Conservation (phyloP, 306 rosid species). For the Sicyos baderoa region DNA sequence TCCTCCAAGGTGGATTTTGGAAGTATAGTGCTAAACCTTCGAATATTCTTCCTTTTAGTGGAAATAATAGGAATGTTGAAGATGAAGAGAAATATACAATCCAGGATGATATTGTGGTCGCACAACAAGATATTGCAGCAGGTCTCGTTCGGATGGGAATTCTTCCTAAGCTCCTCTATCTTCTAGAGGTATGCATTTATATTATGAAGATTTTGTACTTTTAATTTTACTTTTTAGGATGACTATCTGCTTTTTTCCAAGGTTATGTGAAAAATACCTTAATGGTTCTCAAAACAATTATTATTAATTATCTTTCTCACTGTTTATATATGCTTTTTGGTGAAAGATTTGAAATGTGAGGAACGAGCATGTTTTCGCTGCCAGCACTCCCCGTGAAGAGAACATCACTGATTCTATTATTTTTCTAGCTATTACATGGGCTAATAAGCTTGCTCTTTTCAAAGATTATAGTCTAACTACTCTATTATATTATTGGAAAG, state of each 20-base stretch:
- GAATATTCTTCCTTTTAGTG: slow-evolving; percentile 46
- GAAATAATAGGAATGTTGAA: slow-evolving; percentile 47
- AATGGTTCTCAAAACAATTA: neutral
- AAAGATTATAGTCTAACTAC: no score
- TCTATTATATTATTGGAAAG: no score
- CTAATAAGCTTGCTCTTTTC: no score
- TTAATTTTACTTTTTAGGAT: neutral
- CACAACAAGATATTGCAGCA: slow-evolving; percentile 85
- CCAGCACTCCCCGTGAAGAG: no score
- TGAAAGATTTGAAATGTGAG: no score
- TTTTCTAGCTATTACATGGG: no score
- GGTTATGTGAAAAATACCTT: neutral
- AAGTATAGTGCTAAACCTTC: slow-evolving; percentile 86
- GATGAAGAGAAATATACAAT: slow-evolving; percentile 65
- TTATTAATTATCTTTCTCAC: no score
- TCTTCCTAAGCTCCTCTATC: slow-evolving; percentile 68
- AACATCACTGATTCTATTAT: no score
- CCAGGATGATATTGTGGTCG: slow-evolving; percentile 84
- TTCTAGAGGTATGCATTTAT: slow-evolving; percentile 62
- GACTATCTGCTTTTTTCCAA: neutral
- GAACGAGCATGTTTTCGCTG: no score
- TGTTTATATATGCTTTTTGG: no score
- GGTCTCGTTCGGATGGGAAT: slow-evolving; percentile 92
- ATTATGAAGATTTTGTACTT: slow-evolving; percentile 7
- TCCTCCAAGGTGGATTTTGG: slow-evolving; percentile 90